These are phyloP conservation scores for Petasospora rhodanensis DNA, from an alignment of 1,139 yeast species.

Conservation along the genomic window DNA sequence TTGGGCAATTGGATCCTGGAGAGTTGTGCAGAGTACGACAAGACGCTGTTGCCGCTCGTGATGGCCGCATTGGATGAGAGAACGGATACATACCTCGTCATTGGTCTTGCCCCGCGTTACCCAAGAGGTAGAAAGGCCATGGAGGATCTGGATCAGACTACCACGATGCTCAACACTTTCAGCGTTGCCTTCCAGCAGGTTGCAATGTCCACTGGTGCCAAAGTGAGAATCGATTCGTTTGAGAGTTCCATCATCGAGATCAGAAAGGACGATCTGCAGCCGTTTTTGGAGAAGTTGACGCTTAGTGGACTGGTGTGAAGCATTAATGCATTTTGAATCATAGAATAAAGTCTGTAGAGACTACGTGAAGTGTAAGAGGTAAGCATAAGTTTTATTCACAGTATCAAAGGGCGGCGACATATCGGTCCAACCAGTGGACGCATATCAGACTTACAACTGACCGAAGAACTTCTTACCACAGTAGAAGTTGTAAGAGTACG, in stretches of 20 bases:
- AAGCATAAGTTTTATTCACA: too few relatives aligned
- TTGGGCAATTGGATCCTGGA: constrained; percentile 91
- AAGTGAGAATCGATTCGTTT: constrained; percentile 87
- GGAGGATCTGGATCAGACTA: constrained; percentile 38
- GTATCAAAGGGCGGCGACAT: too few relatives aligned
- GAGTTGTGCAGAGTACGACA: constrained; percentile 78
- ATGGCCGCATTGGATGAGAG: constrained; percentile 77
- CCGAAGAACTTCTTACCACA: constrained; percentile 34
- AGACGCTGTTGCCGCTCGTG: constrained; percentile 71
- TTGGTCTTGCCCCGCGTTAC: constrained; percentile 84
- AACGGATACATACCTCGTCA: constrained; percentile 78
- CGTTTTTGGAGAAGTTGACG: constrained; percentile 77
- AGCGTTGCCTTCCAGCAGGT: constrained; percentile 88
- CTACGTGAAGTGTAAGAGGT: too few relatives aligned
- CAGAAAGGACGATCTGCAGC: constrained; percentile 78
- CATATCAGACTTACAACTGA: constrained; percentile 16
- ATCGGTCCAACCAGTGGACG: too few relatives aligned
- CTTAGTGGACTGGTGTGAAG: constrained; percentile 42
- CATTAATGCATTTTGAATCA: too few relatives aligned
- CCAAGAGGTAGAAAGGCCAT: constrained; percentile 48
- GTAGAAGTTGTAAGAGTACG: constrained; percentile 50
- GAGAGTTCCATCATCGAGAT: constrained; percentile 93
- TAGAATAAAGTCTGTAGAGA: too few relatives aligned
- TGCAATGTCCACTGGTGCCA: constrained; percentile 78
- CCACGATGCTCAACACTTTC: constrained; percentile 62